Percentiles rank a stretch among this genome's conserved stretches.
phyloP scores from a whole-genome alignment of 305 asterid genomes.

The Fraxinus latifolia region DNA sequence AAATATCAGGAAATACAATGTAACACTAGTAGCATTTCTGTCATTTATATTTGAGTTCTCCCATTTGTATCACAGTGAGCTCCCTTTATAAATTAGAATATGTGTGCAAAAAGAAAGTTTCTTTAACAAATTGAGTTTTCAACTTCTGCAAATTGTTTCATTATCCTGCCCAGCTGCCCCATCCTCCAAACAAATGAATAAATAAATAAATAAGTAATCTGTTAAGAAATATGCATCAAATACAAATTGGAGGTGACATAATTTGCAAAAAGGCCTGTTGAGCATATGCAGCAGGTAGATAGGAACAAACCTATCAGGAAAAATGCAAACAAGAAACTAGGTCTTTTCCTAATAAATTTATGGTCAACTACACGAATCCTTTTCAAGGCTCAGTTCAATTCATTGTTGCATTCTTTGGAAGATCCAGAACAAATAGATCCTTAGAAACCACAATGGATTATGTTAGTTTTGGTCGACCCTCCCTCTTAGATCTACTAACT shows the following conservation, averaged over 20 bases:
- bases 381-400: constrained; percentile 1
- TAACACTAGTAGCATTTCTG: not conserved
- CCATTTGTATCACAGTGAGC: not conserved
- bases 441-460: not conserved
- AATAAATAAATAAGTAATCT: not conserved
- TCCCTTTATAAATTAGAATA: not conserved
- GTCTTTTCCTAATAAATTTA: not conserved
- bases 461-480: not conserved
- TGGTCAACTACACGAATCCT: not conserved
- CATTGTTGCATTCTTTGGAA: not conserved
- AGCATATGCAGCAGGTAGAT: not conserved
- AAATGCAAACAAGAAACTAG: not conserved
- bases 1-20: not conserved
- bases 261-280: not conserved
- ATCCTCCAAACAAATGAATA: not conserved
- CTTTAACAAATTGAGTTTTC: not conserved
- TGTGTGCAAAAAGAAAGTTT: not conserved
- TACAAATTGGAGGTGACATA: not conserved
- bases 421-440: not conserved
- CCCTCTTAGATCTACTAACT: not conserved
- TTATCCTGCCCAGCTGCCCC: not conserved
- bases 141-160: not conserved
- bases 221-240: not conserved
- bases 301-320: not conserved
- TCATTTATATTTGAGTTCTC: not conserved